Conservation (phyloP, 2,329 filamentous ascomycete species). For the Claviceps sp. region DNA sequence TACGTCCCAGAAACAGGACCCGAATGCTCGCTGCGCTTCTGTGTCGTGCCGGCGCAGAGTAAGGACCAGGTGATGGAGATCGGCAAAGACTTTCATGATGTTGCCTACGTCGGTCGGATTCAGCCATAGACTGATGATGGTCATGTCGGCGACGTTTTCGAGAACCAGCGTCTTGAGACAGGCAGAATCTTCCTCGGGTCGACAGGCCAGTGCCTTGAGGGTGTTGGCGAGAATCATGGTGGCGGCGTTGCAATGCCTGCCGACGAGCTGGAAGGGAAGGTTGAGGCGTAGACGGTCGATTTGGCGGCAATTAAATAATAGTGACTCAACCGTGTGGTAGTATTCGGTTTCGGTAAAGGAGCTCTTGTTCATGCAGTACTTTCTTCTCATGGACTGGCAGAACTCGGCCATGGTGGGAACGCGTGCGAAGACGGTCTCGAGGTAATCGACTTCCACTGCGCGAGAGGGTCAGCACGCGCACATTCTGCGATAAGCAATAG, state of each 20-base stretch:
- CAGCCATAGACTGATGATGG: slow-evolving; percentile 34
- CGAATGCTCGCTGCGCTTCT: slow-evolving; percentile 25
- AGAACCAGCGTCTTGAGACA: slow-evolving; percentile 32
- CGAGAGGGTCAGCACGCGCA: slow-evolving; percentile 4
- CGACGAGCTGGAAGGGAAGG: slow-evolving; percentile 38
- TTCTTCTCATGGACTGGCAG: slow-evolving; percentile 27
- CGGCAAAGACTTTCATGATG: slow-evolving; percentile 27
- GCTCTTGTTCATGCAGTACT: slow-evolving; percentile 33
- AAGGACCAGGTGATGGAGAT: slow-evolving; percentile 31
- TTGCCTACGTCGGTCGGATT: slow-evolving; percentile 39
- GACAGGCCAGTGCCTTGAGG: slow-evolving; percentile 31
- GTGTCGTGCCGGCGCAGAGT: slow-evolving; percentile 32
- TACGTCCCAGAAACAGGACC: slow-evolving; percentile 34
- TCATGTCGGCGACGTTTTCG: slow-evolving; percentile 35
- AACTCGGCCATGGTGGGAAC: slow-evolving; percentile 33
- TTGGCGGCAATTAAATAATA: slow-evolving; percentile 31
- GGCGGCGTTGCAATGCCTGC: slow-evolving; percentile 29
- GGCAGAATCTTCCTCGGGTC: slow-evolving; percentile 30
- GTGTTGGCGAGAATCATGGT: slow-evolving; percentile 40
- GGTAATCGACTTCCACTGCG: slow-evolving; percentile 34
- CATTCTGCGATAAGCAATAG: background rate
- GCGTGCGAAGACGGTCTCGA: slow-evolving; percentile 30
- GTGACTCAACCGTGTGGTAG: slow-evolving; percentile 23
- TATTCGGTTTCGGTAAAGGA: slow-evolving; percentile 39
- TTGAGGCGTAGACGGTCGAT: slow-evolving; percentile 34